Percentiles rank a stretch among this genome's conserved stretches.
phyloP scores from a whole-genome alignment of 495 filamentous ascomycete species.

The Aspergillus bridgeri region DNA sequence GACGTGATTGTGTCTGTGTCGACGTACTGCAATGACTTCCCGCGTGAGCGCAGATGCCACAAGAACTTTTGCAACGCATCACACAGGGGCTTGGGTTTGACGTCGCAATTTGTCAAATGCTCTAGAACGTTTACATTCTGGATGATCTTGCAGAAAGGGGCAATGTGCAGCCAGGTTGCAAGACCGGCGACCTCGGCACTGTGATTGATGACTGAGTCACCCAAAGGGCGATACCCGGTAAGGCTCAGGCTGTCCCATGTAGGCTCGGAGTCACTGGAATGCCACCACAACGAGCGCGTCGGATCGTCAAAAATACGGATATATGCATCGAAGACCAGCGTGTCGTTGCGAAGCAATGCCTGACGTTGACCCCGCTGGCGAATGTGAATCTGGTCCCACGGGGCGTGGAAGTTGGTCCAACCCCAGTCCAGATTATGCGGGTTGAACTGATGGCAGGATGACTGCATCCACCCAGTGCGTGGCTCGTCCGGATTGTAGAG shows the following conservation, averaged over 20 bases:
- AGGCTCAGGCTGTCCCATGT: conserved; percentile 70
- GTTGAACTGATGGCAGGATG: conserved; percentile 58
- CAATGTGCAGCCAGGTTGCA: conserved; percentile 56
- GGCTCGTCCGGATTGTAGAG: conserved; percentile 66
- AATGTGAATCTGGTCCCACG: conserved; percentile 56
- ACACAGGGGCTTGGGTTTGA: conserved; percentile 50
- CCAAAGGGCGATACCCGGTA: conserved; percentile 57
- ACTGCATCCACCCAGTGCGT: conserved; percentile 54
- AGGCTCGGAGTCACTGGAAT: conserved; percentile 57
- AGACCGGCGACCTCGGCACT: conserved; percentile 52
- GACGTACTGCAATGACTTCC: conserved; percentile 37
- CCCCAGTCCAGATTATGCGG: conserved; percentile 61
- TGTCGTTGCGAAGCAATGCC: conserved; percentile 61
- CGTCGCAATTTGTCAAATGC: conserved; percentile 43
- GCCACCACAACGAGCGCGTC: conserved; percentile 62
- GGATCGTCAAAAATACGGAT: conserved; percentile 61
- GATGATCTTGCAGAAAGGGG: conserved; percentile 55
- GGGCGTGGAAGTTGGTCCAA: conserved; percentile 63
- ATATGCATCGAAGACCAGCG: conserved; percentile 60
- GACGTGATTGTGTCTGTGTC: conserved; percentile 44
- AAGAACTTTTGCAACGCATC: conserved; percentile 46
- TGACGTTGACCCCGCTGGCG: conserved; percentile 58
- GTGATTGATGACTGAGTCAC: conserved; percentile 45
- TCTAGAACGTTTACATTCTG: conserved; percentile 48
- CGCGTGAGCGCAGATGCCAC: conserved; percentile 39